Percentiles rank a stretch among this genome's conserved stretches.
phyloP scores from a whole-genome alignment of 2,329 filamentous ascomycete species.

The Pleurostoma richardsiae region DNA sequence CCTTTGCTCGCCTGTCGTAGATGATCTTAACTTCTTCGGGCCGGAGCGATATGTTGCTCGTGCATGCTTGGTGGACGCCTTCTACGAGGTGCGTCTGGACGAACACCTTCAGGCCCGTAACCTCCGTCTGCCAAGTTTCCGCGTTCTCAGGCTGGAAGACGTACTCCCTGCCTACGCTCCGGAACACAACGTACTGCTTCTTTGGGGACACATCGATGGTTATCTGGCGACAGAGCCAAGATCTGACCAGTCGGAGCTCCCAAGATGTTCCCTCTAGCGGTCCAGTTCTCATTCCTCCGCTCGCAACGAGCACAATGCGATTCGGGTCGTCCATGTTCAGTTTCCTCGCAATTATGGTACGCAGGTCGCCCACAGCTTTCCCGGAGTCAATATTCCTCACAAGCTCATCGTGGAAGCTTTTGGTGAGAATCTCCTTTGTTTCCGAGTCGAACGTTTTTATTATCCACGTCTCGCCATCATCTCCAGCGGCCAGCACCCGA shows the following conservation, averaged over 20 bases:
- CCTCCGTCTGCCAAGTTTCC: slow-evolving; percentile 1
- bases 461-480: slow-evolving; percentile 8
- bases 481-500: slow-evolving; percentile 5
- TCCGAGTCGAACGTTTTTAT: slow-evolving; percentile 9
- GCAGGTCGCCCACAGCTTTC: slow-evolving; percentile 18
- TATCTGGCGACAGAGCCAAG: slow-evolving; percentile 26
- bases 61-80: slow-evolving; percentile 1
- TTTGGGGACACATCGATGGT: slow-evolving; percentile 14
- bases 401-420: slow-evolving; percentile 5
- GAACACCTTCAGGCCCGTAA: slow-evolving; percentile 6
- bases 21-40: slow-evolving; percentile 13
- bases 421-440: slow-evolving; percentile 6
- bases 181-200: slow-evolving; percentile 18
- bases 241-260: slow-evolving; percentile 18
- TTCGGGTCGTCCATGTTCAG: slow-evolving; percentile 17
- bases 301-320: slow-evolving; percentile 20
- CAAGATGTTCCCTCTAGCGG: slow-evolving; percentile 24
- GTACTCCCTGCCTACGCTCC: slow-evolving; percentile 24
- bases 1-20: background rate
- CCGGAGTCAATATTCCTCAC: slow-evolving; percentile 15
- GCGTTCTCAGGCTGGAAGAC: slow-evolving; percentile 18
- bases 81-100: slow-evolving; percentile 7
- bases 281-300: slow-evolving; percentile 22
- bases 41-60: slow-evolving; percentile 1
- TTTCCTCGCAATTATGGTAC: slow-evolving; percentile 14